Evolutionary conservation across 2,329 filamentous ascomycete genomes (phyloP), one percentile per base, ranked within the genome.

Genomic region (Fusarium solani-melongenae): DNA sequence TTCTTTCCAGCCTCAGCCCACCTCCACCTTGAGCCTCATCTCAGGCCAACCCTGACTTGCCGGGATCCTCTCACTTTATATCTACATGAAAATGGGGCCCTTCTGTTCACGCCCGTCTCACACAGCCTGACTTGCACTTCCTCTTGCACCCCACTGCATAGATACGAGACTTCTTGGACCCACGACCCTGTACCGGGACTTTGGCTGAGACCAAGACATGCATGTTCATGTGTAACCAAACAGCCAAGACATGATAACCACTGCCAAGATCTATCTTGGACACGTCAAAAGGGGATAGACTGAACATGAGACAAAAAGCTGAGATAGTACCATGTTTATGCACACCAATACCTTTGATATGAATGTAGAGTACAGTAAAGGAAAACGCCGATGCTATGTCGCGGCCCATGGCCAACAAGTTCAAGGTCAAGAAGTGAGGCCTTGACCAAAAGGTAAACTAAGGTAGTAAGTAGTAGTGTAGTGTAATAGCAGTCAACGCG

Each of bases 371-470:
- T 34, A 65, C 33, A 41, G 31, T 29, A 64, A 60, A 60, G 31
- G 49, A 66, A 34, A 75, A 75, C 76, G 72, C 76, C 77, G 69
- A 74, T 77, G 70, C 77, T 77, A 79, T 79, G 78, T 75, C 69
- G 68, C 70, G 72, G 57, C 66, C 64, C 39, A 63, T 11, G 44
- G 59, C 41, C 41, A 53, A 62, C 41, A 53, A 55, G 60, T 62
- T 62, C 41, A 61, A 63, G 63, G 59, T 59, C 60, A 68, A 62
- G 38, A 62, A 36, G 41, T 41, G 61, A 68, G 41, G 60, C 44
- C 41, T 61, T 56, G 27, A 62, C 33, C 44, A 66, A 39, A 39
- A 51, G 20, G 38, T 10, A 20, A 31, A 38, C 60, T 59, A 36
- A 51, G 24, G 17, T 31, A 51, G 46, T 31, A 51, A 49, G 24